Evolutionary conservation across 208 protist genomes (phyloP).

Genomic region (Histomonas meleagridis): DNA sequence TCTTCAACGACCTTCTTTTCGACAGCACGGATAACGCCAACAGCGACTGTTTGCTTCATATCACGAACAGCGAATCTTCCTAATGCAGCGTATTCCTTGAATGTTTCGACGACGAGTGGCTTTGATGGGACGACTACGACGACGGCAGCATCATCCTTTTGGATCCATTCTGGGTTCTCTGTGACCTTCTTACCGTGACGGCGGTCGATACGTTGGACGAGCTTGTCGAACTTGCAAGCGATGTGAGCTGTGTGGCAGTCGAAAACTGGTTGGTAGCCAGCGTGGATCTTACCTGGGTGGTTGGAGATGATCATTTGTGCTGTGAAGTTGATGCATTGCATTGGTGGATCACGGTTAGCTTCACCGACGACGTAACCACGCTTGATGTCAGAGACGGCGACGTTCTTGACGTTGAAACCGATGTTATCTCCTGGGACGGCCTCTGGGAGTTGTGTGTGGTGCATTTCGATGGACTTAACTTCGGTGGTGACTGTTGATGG

Average conservation of each 20-base stretch:
- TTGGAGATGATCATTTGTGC: conserved; percentile 12
- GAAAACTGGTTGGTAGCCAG: conserved; percentile 50
- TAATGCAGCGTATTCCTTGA: conserved; percentile 48
- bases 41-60: conserved; percentile 52
- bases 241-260: conserved; percentile 56
- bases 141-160: conserved; percentile 44
- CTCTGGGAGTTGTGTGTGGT: conserved; percentile 60
- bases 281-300: conserved; percentile 50
- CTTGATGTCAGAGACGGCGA: neutral
- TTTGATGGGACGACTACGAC: conserved; percentile 44
- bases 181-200: conserved; percentile 40
- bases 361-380: neutral
- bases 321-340: neutral
- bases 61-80: conserved; percentile 56
- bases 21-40: conserved; percentile 47
- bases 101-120: conserved; percentile 49
- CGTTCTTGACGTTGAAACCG: conserved; percentile 55
- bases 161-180: conserved; percentile 46
- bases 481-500: conserved; percentile 46
- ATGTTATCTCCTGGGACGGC: conserved; percentile 61
- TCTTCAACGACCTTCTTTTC: neutral
- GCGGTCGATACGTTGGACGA: conserved; percentile 47
- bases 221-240: conserved; percentile 47
- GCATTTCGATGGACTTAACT: conserved; percentile 69
- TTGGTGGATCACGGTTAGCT: neutral